A percentile compares a stretch with the other conserved stretches of the same genome.
Evolutionary conservation across 108 stramenopile species (phyloP).

Genomic region (Skeletonema marinoi): DNA sequence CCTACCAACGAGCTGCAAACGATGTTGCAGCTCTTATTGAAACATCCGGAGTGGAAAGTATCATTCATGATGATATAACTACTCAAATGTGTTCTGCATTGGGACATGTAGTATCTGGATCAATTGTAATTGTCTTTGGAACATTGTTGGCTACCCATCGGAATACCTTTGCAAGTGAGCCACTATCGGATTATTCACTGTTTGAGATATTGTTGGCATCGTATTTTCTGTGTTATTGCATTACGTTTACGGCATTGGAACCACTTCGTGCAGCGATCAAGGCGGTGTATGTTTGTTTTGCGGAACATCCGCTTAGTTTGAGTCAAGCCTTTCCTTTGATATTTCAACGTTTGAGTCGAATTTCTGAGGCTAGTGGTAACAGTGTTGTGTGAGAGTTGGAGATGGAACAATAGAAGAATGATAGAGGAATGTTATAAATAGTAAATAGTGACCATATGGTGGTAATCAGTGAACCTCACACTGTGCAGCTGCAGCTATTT

Average conservation of each 20-base stretch:
- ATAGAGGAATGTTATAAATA: background rate
- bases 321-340: constrained; percentile 84
- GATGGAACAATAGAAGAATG: background rate
- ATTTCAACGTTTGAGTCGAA: constrained; percentile 78
- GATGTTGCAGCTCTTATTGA: constrained; percentile 81
- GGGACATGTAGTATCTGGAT: constrained; percentile 59
- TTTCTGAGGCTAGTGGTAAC: constrained; percentile 54
- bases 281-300: constrained; percentile 86
- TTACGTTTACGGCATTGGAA: constrained; percentile 86
- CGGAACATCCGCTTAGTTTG: constrained; percentile 77
- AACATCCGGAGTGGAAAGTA: constrained; percentile 78
- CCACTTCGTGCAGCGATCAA: constrained; percentile 83
- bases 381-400: background rate
- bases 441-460: background rate
- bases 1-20: constrained; percentile 74
- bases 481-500: too few species aligned
- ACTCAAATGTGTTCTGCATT: constrained; percentile 79
- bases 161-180: constrained; percentile 30
- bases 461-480: too few species aligned
- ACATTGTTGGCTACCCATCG: constrained; percentile 56
- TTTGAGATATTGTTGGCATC: constrained; percentile 70
- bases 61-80: constrained; percentile 85
- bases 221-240: constrained; percentile 73
- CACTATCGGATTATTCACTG: constrained; percentile 51
- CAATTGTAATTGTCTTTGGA: constrained; percentile 68